Evolutionary conservation across 2,329 filamentous ascomycete species (phyloP).

Genomic region (Thielaviopsis euricoi): DNA sequence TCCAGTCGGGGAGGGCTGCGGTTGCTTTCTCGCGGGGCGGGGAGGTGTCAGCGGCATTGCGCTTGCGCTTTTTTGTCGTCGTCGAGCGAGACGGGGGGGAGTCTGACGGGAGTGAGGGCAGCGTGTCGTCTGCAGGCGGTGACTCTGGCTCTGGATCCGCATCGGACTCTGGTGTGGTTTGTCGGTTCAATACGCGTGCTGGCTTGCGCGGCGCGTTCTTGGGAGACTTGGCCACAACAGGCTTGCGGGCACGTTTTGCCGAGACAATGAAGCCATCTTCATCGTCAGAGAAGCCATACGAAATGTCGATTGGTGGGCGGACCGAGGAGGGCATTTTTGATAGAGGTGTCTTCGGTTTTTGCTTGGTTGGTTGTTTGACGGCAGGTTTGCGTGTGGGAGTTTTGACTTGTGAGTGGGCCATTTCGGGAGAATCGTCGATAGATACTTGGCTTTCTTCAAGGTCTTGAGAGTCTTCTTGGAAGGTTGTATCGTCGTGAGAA

Average conservation of each 20-base stretch:
- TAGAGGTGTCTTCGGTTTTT: not conserved
- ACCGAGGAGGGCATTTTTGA: not conserved
- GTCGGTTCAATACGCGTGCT: not conserved
- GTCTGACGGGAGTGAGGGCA: not conserved
- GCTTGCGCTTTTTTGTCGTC: not conserved
- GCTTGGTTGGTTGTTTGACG: not conserved
- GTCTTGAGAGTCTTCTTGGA: not conserved
- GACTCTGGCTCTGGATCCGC: not conserved
- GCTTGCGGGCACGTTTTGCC: not conserved
- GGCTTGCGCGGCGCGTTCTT: not conserved
- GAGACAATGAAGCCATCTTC: slow-evolving; percentile 13
- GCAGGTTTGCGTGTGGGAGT: not conserved
- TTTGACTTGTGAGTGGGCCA: not conserved
- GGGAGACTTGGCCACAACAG: not conserved
- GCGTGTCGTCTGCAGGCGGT: not conserved
- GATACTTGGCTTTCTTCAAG: not conserved
- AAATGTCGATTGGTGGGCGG: slow-evolving; percentile 10
- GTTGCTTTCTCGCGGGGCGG: not conserved
- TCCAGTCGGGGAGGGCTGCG: not conserved
- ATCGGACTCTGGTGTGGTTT: not conserved
- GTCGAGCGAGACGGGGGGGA: not conserved
- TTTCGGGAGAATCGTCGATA: not conserved
- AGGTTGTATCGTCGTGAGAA: not conserved
- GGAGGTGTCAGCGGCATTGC: not conserved
- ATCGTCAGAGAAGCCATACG: slow-evolving; percentile 15